Conservation (phyloP, 345 rosid species). For the Acer campestre region DNA sequence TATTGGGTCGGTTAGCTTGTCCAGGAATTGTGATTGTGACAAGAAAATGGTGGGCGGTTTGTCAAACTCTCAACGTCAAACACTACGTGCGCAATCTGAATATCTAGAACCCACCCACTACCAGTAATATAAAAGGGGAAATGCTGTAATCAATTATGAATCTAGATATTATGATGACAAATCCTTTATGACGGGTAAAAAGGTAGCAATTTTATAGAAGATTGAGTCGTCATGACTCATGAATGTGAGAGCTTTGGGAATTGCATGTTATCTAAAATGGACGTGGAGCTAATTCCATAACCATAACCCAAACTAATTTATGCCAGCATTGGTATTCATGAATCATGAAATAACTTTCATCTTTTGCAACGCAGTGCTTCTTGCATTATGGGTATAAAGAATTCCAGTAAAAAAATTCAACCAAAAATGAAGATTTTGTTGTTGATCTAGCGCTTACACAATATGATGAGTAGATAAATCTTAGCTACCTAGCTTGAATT, state of each 20-base stretch:
- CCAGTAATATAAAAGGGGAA: not conserved
- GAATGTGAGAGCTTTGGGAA: not conserved
- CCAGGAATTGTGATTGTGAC: not conserved
- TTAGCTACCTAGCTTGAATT: constrained; percentile 22
- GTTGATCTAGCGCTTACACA: constrained; percentile 4
- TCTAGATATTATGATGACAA: not conserved
- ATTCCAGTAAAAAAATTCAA: constrained; percentile 14
- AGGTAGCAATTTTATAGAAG: not conserved
- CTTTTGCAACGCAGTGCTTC: not conserved
- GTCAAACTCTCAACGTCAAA: too few relatives aligned
- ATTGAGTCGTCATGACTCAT: not conserved
- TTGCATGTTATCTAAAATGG: not conserved
- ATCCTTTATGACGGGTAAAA: not conserved
- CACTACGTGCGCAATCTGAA: too few relatives aligned
- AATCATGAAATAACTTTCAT: too few relatives aligned
- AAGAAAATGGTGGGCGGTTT: too few relatives aligned
- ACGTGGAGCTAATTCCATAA: too few relatives aligned
- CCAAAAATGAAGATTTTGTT: constrained; percentile 9
- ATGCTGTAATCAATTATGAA: not conserved
- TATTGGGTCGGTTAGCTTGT: constrained; percentile 7
- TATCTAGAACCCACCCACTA: too few relatives aligned
- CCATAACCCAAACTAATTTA: too few relatives aligned
- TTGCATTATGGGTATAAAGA: not conserved
- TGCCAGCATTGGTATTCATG: not conserved
- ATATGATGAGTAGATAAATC: not conserved